phyloP scores from a whole-genome alignment of 805 yeast species.

The Candida multigemmis region DNA sequence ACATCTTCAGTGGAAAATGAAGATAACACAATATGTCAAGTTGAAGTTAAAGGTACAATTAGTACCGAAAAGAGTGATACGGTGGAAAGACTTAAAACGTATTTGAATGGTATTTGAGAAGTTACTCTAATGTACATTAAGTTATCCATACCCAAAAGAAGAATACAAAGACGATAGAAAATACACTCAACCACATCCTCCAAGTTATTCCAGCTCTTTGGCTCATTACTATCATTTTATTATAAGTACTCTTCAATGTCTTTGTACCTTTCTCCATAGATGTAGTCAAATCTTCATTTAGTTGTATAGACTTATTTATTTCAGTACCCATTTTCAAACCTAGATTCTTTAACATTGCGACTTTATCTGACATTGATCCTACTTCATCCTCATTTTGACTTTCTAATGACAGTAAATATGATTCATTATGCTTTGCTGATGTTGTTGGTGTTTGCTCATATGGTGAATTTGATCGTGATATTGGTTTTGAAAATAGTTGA shows the following conservation, averaged over 20 bases:
- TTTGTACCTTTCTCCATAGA: conserved; percentile 29
- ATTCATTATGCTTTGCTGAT: conserved; percentile 31
- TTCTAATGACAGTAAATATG: conserved; percentile 33
- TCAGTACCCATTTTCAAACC: conserved; percentile 36
- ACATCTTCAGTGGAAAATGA: no score
- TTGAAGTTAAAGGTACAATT: no score
- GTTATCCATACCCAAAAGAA: conserved; percentile 33
- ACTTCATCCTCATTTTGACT: conserved; percentile 34
- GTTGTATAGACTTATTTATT: conserved; percentile 29
- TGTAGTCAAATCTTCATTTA: conserved; percentile 33
- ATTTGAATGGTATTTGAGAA: no score
- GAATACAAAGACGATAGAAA: conserved; percentile 23
- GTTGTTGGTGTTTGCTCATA: conserved; percentile 19
- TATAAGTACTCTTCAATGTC: conserved; percentile 32
- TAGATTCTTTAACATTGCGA: conserved; percentile 29
- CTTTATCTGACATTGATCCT: conserved; percentile 32
- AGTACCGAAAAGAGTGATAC: no score
- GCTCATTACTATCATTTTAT: conserved; percentile 36
- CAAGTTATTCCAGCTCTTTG: conserved; percentile 36
- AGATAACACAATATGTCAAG: no score
- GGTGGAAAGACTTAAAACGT: no score
- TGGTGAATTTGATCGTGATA: conserved; percentile 25
- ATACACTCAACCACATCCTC: conserved; percentile 35
- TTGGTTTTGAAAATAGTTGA: conserved; percentile 24
- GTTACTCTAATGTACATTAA: conserved; percentile 1